Evolutionary conservation across 2,329 filamentous ascomycete species (phyloP), one percentile per base, ranked within the genome.

Genomic region (Capronia coronata): DNA sequence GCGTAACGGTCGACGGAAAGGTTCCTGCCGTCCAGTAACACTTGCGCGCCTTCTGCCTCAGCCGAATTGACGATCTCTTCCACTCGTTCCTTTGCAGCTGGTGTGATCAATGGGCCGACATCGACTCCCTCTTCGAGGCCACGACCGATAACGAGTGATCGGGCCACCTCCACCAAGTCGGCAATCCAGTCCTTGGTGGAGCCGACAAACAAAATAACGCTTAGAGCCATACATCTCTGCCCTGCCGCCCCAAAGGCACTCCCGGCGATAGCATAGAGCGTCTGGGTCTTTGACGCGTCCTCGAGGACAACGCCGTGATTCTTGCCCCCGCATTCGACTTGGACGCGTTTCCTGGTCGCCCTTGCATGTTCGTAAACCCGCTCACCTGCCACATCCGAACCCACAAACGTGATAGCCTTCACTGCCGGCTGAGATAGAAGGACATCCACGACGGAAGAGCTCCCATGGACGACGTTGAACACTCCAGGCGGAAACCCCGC

Each of bases 251-350:
- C 48, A 45, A 57, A 55, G 11, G 48, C 46, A 25, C 25, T 45
- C 2, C 43, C 49, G 19, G 56, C 21, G 57, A 48, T 39, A 56
- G 46, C 7, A 55, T 62, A 11, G 57, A 54, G 25, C 9, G 51
- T 43, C 19, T 48, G 70, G 69, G 42, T 77, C 73, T 59, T 68
- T 66, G 7, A 67, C 23, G 1, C 63, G 27, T 54, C 67, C 1
- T 62, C 57, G 49, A 72, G 69, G 0, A 72, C 68, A 29, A 68
- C 65, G 23, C 71, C 64, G 2, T 70, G 60, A 54, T 72, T 72
- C 61, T 83, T 83, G 18, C 79, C 79, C 41, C 79, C 78, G 11
- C 82, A 67, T 59, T 83, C 79, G 8, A 82, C 68, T 0, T 79
- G 82, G 6, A 79, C 68, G 57, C 82, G 82, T 69, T 82, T 83